Conservation (phyloP, 73 alveolate species). For the Loxodes magnus region DNA sequence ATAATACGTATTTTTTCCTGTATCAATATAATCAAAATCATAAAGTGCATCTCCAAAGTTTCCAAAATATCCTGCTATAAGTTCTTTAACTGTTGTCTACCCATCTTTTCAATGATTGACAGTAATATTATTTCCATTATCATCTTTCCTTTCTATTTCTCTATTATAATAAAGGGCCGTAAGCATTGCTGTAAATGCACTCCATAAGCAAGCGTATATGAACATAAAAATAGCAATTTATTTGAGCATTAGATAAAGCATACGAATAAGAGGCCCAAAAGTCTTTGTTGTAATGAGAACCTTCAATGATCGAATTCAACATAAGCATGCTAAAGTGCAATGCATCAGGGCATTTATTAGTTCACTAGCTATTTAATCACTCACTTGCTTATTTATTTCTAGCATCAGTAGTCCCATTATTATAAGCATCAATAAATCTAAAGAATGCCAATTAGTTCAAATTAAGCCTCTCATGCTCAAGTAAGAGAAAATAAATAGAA, state of each 20-base stretch:
- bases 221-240: not conserved
- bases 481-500: not conserved
- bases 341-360: constrained; percentile 1
- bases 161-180: too few relatives aligned
- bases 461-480: not conserved
- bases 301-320: not conserved
- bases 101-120: too few relatives aligned
- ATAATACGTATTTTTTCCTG: not conserved
- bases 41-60: not conserved
- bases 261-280: constrained; percentile 6
- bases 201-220: not conserved
- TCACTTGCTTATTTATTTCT: not conserved
- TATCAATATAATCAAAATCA: not conserved
- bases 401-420: not conserved
- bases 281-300: constrained; percentile 3
- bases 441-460: not conserved
- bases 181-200: constrained; percentile 2
- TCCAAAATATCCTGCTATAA: not conserved
- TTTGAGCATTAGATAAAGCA: not conserved
- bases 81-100: too few relatives aligned
- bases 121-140: too few relatives aligned
- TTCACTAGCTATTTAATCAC: not conserved
- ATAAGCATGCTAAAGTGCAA: not conserved
- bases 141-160: too few relatives aligned
- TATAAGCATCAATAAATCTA: not conserved